Percentiles rank a stretch among this genome's conserved stretches.
Conservation (phyloP, 345 rosid species). For the Syzygium aromaticum region DNA sequence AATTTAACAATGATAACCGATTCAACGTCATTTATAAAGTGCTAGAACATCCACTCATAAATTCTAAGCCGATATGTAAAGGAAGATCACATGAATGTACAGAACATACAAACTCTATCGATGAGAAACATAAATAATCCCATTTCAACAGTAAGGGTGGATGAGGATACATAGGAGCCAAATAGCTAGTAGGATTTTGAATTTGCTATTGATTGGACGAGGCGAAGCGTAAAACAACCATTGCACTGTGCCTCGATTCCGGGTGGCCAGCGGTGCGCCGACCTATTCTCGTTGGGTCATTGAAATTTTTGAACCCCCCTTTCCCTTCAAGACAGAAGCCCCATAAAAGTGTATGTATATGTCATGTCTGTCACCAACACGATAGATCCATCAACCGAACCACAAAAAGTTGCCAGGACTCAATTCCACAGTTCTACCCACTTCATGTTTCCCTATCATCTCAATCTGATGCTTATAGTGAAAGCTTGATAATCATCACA, state of each 20-base stretch:
- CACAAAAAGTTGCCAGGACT: not conserved
- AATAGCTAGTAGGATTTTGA: not conserved
- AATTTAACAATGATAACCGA: not conserved
- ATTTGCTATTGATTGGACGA: not conserved
- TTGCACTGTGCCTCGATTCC: not conserved
- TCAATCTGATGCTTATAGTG: not conserved
- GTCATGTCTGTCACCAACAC: not conserved
- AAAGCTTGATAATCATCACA: not conserved
- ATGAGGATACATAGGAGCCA: not conserved
- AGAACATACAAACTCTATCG: too few species aligned
- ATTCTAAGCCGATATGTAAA: too few species aligned
- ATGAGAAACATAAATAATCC: too few species aligned
- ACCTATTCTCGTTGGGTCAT: not conserved
- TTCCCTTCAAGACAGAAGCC: not conserved
- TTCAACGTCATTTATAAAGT: not conserved
- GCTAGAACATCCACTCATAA: too few species aligned
- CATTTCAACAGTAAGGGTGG: too few species aligned
- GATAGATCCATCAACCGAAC: not conserved
- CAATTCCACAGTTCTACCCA: not conserved
- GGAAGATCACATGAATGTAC: too few species aligned
- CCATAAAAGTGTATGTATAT: not conserved
- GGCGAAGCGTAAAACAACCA: not conserved
- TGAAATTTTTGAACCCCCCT: not conserved
- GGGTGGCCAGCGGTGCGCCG: not conserved
- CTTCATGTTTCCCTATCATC: not conserved